phyloP scores from a whole-genome alignment of 2,329 filamentous ascomycete genomes.

The Botrytis aclada region DNA sequence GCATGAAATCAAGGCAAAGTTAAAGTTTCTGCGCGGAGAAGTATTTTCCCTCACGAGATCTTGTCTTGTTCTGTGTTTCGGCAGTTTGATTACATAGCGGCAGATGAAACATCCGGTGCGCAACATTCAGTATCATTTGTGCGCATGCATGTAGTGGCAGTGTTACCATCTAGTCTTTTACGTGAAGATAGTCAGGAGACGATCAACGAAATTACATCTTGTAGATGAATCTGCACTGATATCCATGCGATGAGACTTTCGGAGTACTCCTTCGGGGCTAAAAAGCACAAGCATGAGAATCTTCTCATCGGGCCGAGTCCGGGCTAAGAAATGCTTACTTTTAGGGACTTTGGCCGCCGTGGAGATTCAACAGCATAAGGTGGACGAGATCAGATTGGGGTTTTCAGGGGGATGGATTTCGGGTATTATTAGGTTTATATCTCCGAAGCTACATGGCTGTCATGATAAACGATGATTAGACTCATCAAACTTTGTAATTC shows the following conservation, averaged over 20 bases:
- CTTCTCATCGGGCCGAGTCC: conserved; percentile 3
- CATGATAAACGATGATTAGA: background rate
- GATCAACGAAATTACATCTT: background rate
- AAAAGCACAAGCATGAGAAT: background rate
- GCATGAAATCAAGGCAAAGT: background rate
- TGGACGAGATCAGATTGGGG: background rate
- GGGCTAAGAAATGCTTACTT: background rate
- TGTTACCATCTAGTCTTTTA: background rate
- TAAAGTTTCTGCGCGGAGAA: background rate
- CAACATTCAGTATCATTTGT: background rate
- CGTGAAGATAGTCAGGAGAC: background rate
- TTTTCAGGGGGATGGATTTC: conserved; percentile 8
- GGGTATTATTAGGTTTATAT: conserved; percentile 14
- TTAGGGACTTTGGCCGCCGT: background rate
- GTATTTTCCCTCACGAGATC: background rate
- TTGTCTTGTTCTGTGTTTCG: background rate
- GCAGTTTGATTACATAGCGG: background rate
- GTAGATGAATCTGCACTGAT: background rate
- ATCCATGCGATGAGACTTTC: background rate
- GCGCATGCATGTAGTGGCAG: background rate
- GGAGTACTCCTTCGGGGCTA: background rate
- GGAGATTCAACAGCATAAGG: background rate
- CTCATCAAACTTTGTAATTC: background rate
- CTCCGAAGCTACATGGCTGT: conserved; percentile 7
- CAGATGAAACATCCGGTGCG: background rate